phyloP scores from a whole-genome alignment of 805 yeast genomes.

The Metschnikowia gelsemii region DNA sequence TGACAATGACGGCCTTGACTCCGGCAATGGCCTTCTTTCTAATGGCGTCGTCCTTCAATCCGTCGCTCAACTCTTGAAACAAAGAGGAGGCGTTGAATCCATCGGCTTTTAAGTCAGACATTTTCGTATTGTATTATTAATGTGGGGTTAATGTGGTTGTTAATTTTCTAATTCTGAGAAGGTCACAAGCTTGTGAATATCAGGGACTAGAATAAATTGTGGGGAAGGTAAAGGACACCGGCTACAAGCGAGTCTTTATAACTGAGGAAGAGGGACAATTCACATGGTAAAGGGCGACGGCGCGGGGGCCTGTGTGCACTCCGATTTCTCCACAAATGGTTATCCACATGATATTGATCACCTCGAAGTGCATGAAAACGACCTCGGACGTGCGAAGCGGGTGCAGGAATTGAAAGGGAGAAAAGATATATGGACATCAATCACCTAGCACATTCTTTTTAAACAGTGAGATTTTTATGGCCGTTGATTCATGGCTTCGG shows the following conservation, averaged over 20 bases:
- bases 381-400: conserved; percentile 9
- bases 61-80: conserved; percentile 40
- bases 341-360: conserved; percentile 5
- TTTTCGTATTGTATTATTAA: conserved; percentile 10
- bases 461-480: no score
- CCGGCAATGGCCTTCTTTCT: conserved; percentile 42
- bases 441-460: no score
- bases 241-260: conserved; percentile 3
- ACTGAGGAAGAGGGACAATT: conserved; percentile 7
- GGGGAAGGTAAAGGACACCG: not conserved
- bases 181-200: no score
- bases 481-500: no score
- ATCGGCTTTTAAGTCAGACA: conserved; percentile 31
- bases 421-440: no score
- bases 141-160: not conserved
- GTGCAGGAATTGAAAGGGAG: no score
- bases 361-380: not conserved
- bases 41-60: conserved; percentile 35
- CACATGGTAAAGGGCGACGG: conserved; percentile 16
- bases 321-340: conserved; percentile 14
- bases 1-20: conserved; percentile 62
- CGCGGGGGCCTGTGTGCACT: conserved; percentile 7
- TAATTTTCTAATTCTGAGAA: no score
- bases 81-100: conserved; percentile 47
- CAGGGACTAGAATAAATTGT: not conserved